A percentile compares a stretch with the other conserved stretches of the same genome.
These are phyloP conservation scores for Thelephora aurantiotincta DNA, from an alignment of 768 basidiomycete genomes.

Conservation along the genomic window DNA sequence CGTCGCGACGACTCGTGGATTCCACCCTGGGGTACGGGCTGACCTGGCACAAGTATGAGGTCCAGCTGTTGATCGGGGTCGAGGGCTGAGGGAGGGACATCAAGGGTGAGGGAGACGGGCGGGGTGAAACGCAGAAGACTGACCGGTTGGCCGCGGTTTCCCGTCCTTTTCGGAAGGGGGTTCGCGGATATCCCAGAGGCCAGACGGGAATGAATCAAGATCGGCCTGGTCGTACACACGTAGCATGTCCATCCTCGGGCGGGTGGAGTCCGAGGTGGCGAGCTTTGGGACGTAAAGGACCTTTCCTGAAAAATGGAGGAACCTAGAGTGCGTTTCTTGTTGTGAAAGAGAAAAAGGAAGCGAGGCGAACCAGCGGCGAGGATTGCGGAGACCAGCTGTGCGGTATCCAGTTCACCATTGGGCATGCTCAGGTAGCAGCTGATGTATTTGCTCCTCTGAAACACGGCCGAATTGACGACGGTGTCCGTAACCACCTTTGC, in stretches of 20 bases:
- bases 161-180: constrained; percentile 33
- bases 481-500: constrained; percentile 32
- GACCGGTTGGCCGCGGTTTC: constrained; percentile 36
- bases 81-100: neutral
- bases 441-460: constrained; percentile 32
- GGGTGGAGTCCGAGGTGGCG: constrained; percentile 21
- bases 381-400: constrained; percentile 33
- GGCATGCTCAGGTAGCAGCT: constrained; percentile 81
- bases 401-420: constrained; percentile 50
- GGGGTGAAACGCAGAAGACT: constrained; percentile 11
- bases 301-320: constrained; percentile 30
- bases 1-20: too few species aligned
- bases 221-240: constrained; percentile 46
- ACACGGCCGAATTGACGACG: constrained; percentile 36
- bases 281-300: constrained; percentile 60
- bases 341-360: neutral
- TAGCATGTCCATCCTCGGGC: constrained; percentile 46
- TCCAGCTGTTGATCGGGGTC: constrained; percentile 31
- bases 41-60: constrained; percentile 57
- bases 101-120: constrained; percentile 2
- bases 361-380: constrained; percentile 34
- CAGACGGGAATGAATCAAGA: constrained; percentile 37
- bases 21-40: constrained; percentile 5
- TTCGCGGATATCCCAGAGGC: constrained; percentile 68
- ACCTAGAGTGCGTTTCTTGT: neutral